These are phyloP conservation scores for Trametes cingulata DNA, from an alignment of 768 basidiomycete genomes.

Conservation along the genomic window DNA sequence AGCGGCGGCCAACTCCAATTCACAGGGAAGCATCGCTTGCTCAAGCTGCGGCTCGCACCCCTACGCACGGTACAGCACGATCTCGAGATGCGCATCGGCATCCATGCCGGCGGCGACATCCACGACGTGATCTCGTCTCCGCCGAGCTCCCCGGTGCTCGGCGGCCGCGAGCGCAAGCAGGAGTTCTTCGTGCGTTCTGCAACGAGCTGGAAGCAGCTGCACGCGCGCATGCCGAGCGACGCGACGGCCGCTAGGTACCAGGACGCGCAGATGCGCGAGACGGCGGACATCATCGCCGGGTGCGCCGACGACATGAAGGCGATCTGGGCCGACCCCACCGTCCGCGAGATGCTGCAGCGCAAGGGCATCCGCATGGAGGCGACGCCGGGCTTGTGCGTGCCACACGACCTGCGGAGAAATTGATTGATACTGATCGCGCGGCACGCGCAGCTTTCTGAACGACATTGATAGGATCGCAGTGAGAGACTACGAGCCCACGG, in stretches of 20 bases:
- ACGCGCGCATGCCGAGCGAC: constrained; percentile 14
- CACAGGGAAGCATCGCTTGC: constrained; percentile 60
- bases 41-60: constrained; percentile 59
- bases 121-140: constrained; percentile 11
- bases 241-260: constrained; percentile 2
- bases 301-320: constrained; percentile 67
- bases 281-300: constrained; percentile 56
- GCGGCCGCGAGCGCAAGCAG: constrained; percentile 10
- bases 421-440: background rate
- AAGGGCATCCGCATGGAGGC: constrained; percentile 62
- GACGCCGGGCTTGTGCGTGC: constrained; percentile 69
- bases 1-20: constrained; percentile 38
- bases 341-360: constrained; percentile 58
- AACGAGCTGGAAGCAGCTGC: constrained; percentile 31
- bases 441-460: constrained; percentile 57
- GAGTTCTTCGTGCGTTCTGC: constrained; percentile 35
- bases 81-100: constrained; percentile 61
- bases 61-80: constrained; percentile 58
- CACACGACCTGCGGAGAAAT: background rate
- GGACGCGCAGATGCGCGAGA: constrained; percentile 47
- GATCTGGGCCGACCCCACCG: constrained; percentile 66
- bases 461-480: constrained; percentile 70
- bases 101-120: constrained; percentile 50
- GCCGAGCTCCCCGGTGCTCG: constrained; percentile 15
- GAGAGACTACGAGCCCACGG: constrained; percentile 63